These are phyloP conservation scores for Sclerotinia minor DNA, from an alignment of 2,329 filamentous ascomycete species.

Conservation along the genomic window DNA sequence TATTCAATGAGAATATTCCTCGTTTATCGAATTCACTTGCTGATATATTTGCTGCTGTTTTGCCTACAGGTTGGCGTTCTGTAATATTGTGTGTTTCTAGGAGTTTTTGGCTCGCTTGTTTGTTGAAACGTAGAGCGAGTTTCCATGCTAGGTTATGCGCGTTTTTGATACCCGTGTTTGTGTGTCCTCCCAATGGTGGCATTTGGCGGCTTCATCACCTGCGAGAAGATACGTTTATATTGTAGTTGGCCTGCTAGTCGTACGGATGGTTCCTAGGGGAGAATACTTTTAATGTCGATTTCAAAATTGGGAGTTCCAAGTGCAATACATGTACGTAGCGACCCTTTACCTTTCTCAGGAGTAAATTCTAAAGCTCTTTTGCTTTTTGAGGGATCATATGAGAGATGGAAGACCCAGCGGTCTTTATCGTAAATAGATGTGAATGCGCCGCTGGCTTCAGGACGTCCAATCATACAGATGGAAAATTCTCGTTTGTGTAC, in stretches of 20 bases:
- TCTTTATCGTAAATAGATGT: constrained; percentile 38
- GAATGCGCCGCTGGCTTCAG: constrained; percentile 31
- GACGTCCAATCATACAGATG: constrained; percentile 40
- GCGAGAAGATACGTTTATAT: constrained; percentile 44
- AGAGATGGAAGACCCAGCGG: constrained; percentile 39
- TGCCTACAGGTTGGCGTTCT: constrained; percentile 45
- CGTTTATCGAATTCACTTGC: constrained; percentile 22
- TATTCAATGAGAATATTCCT: constrained; percentile 26
- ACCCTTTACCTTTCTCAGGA: constrained; percentile 31
- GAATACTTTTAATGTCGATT: constrained; percentile 42
- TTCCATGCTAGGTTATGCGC: constrained; percentile 49
- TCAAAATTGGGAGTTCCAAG: constrained; percentile 37
- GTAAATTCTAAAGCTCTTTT: constrained; percentile 32
- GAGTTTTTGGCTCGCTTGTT: constrained; percentile 33
- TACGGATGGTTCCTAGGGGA: constrained; percentile 42
- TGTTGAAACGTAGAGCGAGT: constrained; percentile 42
- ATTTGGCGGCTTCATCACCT: constrained; percentile 54
- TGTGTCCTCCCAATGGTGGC: constrained; percentile 49
- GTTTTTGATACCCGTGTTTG: constrained; percentile 44
- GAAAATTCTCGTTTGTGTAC: constrained; percentile 41
- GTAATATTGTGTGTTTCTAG: constrained; percentile 45
- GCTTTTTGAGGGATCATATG: constrained; percentile 33
- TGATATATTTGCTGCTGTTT: constrained; percentile 25
- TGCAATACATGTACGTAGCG: constrained; percentile 40
- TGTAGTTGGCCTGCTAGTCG: constrained; percentile 38